Evolutionary conservation across 2,329 filamentous ascomycete species (phyloP).

Genomic region (Claviceps sp.): DNA sequence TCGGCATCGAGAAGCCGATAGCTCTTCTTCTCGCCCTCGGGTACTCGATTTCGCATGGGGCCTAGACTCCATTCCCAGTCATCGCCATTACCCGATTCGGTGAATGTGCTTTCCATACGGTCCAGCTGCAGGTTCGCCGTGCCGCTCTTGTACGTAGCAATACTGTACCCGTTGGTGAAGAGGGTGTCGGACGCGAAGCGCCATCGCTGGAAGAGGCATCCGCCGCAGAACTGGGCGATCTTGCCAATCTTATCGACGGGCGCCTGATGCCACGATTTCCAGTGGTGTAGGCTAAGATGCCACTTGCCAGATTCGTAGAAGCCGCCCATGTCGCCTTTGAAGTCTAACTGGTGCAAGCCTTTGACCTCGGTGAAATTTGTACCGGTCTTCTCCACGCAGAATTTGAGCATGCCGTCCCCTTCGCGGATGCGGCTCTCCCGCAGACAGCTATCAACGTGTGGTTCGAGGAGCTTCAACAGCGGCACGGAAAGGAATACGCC

Average conservation of each 20-base stretch:
- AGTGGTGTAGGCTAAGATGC: constrained; percentile 48
- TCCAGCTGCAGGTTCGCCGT: constrained; percentile 27
- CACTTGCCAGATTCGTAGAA: constrained; percentile 45
- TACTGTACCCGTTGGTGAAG: constrained; percentile 46
- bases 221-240: constrained; percentile 32
- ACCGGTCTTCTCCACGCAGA: constrained; percentile 40
- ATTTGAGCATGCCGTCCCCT: constrained; percentile 43
- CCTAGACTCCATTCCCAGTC: constrained; percentile 41
- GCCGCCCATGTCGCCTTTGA: constrained; percentile 39
- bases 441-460: constrained; percentile 35
- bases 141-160: constrained; percentile 32
- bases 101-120: constrained; percentile 38
- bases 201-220: constrained; percentile 45
- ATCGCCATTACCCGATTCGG: constrained; percentile 20
- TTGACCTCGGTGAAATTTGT: constrained; percentile 41
- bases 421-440: constrained; percentile 23
- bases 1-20: constrained; percentile 34
- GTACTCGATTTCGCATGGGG: constrained; percentile 28
- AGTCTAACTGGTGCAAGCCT: constrained; percentile 43
- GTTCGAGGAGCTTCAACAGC: constrained; percentile 32
- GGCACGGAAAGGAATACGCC: constrained; percentile 44
- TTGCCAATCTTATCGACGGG: constrained; percentile 17
- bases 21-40: constrained; percentile 33
- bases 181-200: constrained; percentile 32
- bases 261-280: constrained; percentile 45